Evolutionary conservation across 768 basidiomycete genomes (phyloP), one percentile per base, ranked within the genome.

Genomic region (Xerocomus brunneocitrinus): DNA sequence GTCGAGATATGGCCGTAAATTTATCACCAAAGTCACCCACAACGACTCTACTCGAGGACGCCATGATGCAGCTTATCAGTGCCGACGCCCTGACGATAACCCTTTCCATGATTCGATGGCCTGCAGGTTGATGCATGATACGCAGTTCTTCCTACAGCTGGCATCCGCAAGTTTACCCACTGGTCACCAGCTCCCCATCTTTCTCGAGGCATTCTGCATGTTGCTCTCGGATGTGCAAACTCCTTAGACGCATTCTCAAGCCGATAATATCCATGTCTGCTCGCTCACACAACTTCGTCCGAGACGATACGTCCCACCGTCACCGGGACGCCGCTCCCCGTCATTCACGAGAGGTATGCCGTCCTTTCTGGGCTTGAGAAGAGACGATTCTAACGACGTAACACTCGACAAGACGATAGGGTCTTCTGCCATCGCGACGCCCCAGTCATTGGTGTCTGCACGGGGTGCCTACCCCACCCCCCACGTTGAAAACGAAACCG

Each of bases 181-280:
- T 25, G 13, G 16, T 35, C 50, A 7, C 53, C 14, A 6, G 6
- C 14, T 2, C 14, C 36, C 16, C 41, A 19, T 34, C 35, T 28
- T 19, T 47, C 36, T 46, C 46, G 25, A 49, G 47, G 39, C 39
- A 14, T 51, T 36, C 46, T 60, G 47, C 41, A 56, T 53, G 47
- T 49, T 41, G 44, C 44, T 46, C 24, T 43, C 32, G 61, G 16
- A 63, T 60, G 61, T 52, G 58, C 49, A 49, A 54, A 24, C 42
- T 62, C 35, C 9, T 35, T 34, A 40, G 22, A 6, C 58, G 48
- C 43, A 19, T 63, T 49, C 19, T 49, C 58, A 49, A 50, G 51
- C 13, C 47, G 45, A 46, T 51, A 13, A 22, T 31, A 43, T 52
- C 49, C 54, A 56, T 54, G 62, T 47, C 50, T 45, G 19, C 19